Evolutionary conservation across 805 yeast genomes (phyloP).

Genomic region (Yamadazyma takamatsuzukensis): DNA sequence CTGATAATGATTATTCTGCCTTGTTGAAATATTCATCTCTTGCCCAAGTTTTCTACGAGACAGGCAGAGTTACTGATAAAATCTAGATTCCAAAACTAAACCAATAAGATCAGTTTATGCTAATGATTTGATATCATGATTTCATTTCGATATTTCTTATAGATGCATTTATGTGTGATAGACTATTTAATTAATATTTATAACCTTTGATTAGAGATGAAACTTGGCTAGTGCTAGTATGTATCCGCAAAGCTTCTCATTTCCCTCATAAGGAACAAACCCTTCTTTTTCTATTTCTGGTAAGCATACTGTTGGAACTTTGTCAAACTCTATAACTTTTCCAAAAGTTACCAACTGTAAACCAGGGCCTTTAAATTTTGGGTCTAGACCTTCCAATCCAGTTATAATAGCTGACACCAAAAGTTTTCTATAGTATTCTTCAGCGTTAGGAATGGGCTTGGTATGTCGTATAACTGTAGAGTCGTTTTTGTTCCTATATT

Average conservation of each 20-base stretch:
- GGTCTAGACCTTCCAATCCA: background rate
- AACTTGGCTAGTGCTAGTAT: conserved; percentile 11
- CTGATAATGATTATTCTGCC: conserved; percentile 7
- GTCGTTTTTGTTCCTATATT: conserved; percentile 18
- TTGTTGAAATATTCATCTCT: conserved; percentile 20
- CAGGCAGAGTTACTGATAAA: conserved; percentile 13
- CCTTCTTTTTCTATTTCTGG: conserved; percentile 9
- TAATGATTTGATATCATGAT: conserved; percentile 1
- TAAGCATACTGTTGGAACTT: conserved; percentile 11
- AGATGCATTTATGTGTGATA: too few species aligned
- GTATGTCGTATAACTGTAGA: conserved; percentile 4
- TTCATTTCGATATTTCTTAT: too few species aligned
- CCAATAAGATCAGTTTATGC: background rate
- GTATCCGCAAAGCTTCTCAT: conserved; percentile 14
- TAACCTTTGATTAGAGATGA: conserved; percentile 4
- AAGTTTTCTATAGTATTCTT: conserved; percentile 1
- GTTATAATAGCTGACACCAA: conserved; percentile 8
- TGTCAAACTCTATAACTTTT: conserved; percentile 8
- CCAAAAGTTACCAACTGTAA: conserved; percentile 10
- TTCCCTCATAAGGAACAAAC: conserved; percentile 13
- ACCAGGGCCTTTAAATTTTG: conserved; percentile 2
- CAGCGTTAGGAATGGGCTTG: background rate
- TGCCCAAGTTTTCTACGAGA: conserved; percentile 18
- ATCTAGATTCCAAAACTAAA: conserved; percentile 14
- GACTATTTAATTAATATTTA: background rate